Base-by-base conservation (phyloP, 345 rosid species). In the Hirschfeldia incana region DNA sequence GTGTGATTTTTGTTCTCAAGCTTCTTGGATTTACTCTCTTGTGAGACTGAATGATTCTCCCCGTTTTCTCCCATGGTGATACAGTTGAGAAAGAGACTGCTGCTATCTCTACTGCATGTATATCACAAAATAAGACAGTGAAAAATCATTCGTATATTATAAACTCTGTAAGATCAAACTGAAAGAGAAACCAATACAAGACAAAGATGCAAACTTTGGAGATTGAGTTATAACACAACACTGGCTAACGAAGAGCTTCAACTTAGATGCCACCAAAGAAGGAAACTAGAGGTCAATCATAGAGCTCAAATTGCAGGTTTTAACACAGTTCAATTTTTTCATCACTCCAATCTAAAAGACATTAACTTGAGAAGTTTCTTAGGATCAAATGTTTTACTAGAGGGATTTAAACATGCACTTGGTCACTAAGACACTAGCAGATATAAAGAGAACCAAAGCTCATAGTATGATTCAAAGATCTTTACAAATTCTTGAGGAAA, bases 21-120 rank as follows among this genome's bases (percentile, higher is more conserved):
- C 67, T 80, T 80, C 63, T 64, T 75, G 42, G 82, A 37, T 36
- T 53, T 74, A 62, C 42, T 74, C 66, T 80, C 80, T 70, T 66
- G 66, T 10, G 71, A 51, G 9, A 53, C 78, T 51, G 78, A 28
- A 37, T 74, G 71, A 51, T 74, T 69, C 53, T 74, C 71, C 28
- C 60, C 16, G 6, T 74, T 61, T 0, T 74, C 70, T 0, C 60
- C 71, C 82, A 79, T 79, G 11, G 51, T 62, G 27, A 74, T 11
- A 51, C 70, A 74, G 13, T 28, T 5, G 13, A 28, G 13, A 26
- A 5, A 13, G 0, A 39, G 2, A 73, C 78, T 21, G 21, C 12
- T 34, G 36, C 49, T 36, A 34, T 4, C 65, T 73, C 62, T 65
- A 37, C 21, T 72, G 13, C 55, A 8, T 66, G 65, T 39, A 27